Base-by-base conservation (phyloP, 129 eudicot species). In the Kitagawia praeruptora region DNA sequence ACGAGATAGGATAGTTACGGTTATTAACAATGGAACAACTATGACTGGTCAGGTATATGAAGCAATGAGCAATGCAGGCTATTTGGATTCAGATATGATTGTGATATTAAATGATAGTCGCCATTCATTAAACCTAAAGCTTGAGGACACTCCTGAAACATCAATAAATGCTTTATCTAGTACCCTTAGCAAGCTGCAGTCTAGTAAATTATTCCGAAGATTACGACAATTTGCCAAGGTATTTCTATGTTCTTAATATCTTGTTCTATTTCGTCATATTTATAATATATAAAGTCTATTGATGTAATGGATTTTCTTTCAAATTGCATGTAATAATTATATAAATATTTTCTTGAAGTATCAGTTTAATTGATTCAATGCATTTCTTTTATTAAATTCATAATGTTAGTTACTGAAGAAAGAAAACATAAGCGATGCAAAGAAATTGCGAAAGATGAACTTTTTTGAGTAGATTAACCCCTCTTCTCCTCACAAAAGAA, bases 11-110 rank as follows among this genome's bases (percentile, higher is more conserved):
- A 69, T 93, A 84, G 96, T 93, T 85, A 82, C 97, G 42, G 91
- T 93, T 40, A 93, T 93, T 77, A 93, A 91, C 86, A 91, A 91
- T 80, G 93, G 88, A 81, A 86, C 89, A 13, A 89, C 88, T 25
- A 88, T 86, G 94, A 87, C 90, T 51, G 98, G 98, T 34, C 98
- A 93, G 80, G 89, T 91, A 79, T 93, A 93, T 54, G 98, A 93
- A 90, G 98, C 98, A 40, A 93, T 93, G 98, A 88, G 97, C 79
- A 93, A 93, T 84, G 97, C 98, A 47, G 98, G 98, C 54, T 91
- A 89, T 81, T 82, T 93, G 83, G 98, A 93, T 81, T 89, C 97
- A 45, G 87, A 93, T 85, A 83, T 93, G 96, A 80, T 93, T 78
- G 98, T 93, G 77, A 93, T 93, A 73, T 83, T 93, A 67, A 93